Conservation (phyloP, 2,329 filamentous ascomycete genomes). For the Lecanicillium sp. region DNA sequence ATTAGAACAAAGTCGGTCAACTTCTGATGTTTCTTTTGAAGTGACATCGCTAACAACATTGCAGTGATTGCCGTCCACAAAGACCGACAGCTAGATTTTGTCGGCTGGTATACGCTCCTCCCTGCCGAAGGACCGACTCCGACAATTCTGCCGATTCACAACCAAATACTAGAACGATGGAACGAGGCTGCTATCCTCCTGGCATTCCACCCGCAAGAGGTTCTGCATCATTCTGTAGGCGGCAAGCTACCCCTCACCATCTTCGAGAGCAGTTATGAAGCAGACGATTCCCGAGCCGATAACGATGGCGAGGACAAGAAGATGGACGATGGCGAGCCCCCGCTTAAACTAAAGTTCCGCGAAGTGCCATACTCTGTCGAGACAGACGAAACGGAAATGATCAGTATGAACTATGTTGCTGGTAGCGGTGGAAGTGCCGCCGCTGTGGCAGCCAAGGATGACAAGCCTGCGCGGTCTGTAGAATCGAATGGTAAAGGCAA, state of each 20-base stretch:
- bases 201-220: slow-evolving; percentile 68
- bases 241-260: slow-evolving; percentile 84
- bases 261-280: slow-evolving; percentile 77
- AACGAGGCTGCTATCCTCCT: slow-evolving; percentile 86
- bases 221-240: slow-evolving; percentile 47
- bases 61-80: slow-evolving; percentile 85
- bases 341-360: slow-evolving; percentile 63
- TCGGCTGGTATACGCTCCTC: slow-evolving; percentile 86
- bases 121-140: slow-evolving; percentile 62
- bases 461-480: slow-evolving; percentile 31
- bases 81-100: slow-evolving; percentile 70
- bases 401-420: slow-evolving; percentile 88
- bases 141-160: slow-evolving; percentile 66
- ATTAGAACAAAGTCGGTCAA: slow-evolving; percentile 69
- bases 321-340: slow-evolving; percentile 57
- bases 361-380: slow-evolving; percentile 83
- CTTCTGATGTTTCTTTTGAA: slow-evolving; percentile 8
- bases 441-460: slow-evolving; percentile 38
- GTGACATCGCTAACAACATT: neutral
- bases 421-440: slow-evolving; percentile 75
- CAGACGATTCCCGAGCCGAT: slow-evolving; percentile 43
- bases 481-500: slow-evolving; percentile 47
- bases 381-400: slow-evolving; percentile 95
- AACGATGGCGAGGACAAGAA: slow-evolving; percentile 57
- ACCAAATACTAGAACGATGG: slow-evolving; percentile 62